These are phyloP conservation scores for Linderniella brevidens DNA, from an alignment of 257 asterid genomes.

Conservation along the genomic window DNA sequence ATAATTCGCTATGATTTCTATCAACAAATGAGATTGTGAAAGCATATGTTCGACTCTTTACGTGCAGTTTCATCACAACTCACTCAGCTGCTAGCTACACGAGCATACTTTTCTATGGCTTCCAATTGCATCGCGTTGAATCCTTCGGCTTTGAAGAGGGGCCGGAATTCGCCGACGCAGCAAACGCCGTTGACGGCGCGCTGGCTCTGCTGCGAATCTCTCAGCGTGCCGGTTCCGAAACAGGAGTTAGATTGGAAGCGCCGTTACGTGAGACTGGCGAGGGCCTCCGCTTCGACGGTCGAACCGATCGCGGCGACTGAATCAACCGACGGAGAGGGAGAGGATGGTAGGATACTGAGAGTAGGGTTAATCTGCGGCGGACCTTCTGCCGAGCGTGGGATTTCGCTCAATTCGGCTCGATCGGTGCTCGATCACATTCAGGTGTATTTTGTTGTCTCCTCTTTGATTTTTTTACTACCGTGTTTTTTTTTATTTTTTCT, in stretches of 20 bases:
- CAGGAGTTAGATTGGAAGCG: not conserved
- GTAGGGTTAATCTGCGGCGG: conserved; percentile 81
- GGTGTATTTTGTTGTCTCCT: conserved; percentile 18
- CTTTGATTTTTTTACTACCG: no score
- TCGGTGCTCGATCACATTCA: conserved; percentile 81
- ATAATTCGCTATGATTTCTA: no score
- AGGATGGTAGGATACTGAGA: conserved; percentile 28
- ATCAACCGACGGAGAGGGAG: conserved; percentile 11
- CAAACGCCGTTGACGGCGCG: no score
- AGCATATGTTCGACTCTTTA: no score
- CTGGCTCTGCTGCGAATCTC: conserved; percentile 10
- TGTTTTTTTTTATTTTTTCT: not conserved
- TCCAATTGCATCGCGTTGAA: no score
- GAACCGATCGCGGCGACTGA: conserved; percentile 9
- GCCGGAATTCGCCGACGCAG: no score
- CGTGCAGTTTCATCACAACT: no score
- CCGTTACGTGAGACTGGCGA: conserved; percentile 16
- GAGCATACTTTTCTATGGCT: no score
- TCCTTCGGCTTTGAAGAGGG: no score
- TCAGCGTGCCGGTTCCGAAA: not conserved
- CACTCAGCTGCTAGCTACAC: no score
- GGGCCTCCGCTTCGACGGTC: conserved; percentile 13
- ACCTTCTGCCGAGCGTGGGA: conserved; percentile 85
- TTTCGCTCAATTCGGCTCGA: conserved; percentile 75
- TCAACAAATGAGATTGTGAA: no score